Conservation (phyloP, 441 rosid genomes). For the Gossypium aridum region DNA sequence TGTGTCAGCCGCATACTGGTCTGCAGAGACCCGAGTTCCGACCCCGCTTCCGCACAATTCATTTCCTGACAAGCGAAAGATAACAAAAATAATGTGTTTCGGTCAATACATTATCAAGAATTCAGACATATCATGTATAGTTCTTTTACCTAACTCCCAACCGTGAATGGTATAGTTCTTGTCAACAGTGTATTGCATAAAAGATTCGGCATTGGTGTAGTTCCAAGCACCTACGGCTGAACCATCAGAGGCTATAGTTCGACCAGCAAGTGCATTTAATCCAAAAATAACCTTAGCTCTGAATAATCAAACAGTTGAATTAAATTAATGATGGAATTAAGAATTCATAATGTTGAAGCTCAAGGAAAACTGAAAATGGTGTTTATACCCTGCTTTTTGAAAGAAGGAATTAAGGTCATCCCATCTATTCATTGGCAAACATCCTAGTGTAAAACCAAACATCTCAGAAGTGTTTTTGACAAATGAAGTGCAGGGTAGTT, state of each 20-base stretch:
- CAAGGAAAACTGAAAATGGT: not conserved
- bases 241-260: constrained; percentile 35
- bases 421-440: constrained; percentile 81
- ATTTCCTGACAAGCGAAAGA: constrained; percentile 44
- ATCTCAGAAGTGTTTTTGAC: constrained; percentile 41
- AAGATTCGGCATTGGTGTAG: constrained; percentile 66
- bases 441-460: constrained; percentile 79
- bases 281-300: constrained; percentile 84
- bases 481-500: constrained; percentile 61
- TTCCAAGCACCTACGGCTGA: constrained; percentile 79
- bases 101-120: not conserved
- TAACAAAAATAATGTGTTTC: not conserved
- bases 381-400: constrained; percentile 54
- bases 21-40: constrained; percentile 65
- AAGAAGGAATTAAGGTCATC: constrained; percentile 75
- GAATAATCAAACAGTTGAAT: constrained; percentile 11
- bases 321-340: not conserved
- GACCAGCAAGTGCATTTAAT: constrained; percentile 71
- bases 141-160: constrained; percentile 88
- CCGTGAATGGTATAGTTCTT: constrained; percentile 58
- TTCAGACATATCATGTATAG: not conserved
- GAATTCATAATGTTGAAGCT: not conserved
- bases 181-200: constrained; percentile 53
- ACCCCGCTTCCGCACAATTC: constrained; percentile 80
- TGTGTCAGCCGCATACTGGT: constrained; percentile 72